Evolutionary conservation across 352 stramenopile species (phyloP), one percentile per base, ranked within the genome.

Genomic region (Aphanomyces stellatus): DNA sequence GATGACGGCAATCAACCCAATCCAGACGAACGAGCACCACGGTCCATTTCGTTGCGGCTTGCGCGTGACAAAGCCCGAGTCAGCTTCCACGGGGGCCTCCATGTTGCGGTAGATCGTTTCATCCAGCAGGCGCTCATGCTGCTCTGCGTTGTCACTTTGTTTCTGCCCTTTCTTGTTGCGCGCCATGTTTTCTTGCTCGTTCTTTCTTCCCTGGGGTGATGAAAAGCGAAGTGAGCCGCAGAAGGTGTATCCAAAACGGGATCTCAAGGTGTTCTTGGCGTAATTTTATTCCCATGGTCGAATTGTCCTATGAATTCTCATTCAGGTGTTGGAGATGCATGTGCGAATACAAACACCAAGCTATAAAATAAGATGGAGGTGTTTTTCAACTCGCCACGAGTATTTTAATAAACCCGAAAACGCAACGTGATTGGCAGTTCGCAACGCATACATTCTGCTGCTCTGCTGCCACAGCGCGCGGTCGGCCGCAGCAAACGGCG

Each of bases 11-110:
- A 82, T 85, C n/a, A 75, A 76, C 4, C 77, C 88, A 28, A 93
- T 65, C 35, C 81, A 78, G 35, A 92, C 82, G 70, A 95, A 91
- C 28, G 84, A 83, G 70, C 81, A 93, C 84, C 84, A 95, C 43
- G 90, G 80, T 43, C 49, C 22, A 57, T 80, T 86, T 28, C 34
- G 60, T 22, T 67, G n/a, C 15, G 41, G 35, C n/a, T 33, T 33
- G 11, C 25, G 49, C 4, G 49, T 37, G 13, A 33, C 49, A 67
- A 67, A 49, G 7, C 35, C 55, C 25, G 37, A 17, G 6, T 67
- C 60, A 8, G 42, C 42, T 7, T 13, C n/a, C 31, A 64, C 25
- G n/a, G 43, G 43, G 7, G 33, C 13, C 22, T 67, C 60, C 60
- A 67, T 67, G 8, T 67, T 40, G 19, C 31, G 60, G 60, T 67